Evolutionary conservation across 169 alveolate species (phyloP), one percentile per base, ranked within the genome.

Genomic region (Eimeria praecox): DNA sequence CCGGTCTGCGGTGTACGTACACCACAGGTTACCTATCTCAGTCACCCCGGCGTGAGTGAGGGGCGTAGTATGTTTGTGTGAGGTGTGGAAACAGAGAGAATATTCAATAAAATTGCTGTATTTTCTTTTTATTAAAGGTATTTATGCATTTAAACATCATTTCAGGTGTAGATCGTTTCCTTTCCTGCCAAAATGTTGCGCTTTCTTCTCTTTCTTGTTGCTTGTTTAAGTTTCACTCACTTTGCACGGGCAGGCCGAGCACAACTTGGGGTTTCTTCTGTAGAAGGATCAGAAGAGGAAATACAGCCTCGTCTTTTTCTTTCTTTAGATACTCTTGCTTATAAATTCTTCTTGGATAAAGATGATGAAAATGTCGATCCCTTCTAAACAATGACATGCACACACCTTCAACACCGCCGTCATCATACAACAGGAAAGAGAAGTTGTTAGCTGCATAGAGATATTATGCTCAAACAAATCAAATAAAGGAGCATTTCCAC

Each of bases 11-110:
- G 80, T 69, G 80, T 69, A 69, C 44, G 44, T 30, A 69, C 80
- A 69, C 80, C 42, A 14, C 80, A 35, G 80, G 80, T 69, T 44
- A 69, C 80, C 80, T 69, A 69, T 69, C 80, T 40, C 46, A 24
- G 44, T 69, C 46, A 69, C 80, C 49, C 42, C 44, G 20, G 46
- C 80, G 5, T 69, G 22, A 69, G 8, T 27, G 10, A 18, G 5
- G 56, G 5, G 56, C 12, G 56, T 8, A 12, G 56, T 49, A 49
- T 12, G 5, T 49, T 5, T 49, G 20, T 49, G 27, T 56, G 66
- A n/a, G n/a, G n/a, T n/a, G n/a, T n/a, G n/a, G n/a, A n/a, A 2
- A 56, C 27, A 33, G 52, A 3, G 46, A 16, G 16, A 27, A 71
- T 71, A 27, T 44, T 18, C 3, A 12, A 2, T 33, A 33, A 71